Evolutionary conservation across 345 rosid species (phyloP).

Genomic region (Laguncularia racemosa): DNA sequence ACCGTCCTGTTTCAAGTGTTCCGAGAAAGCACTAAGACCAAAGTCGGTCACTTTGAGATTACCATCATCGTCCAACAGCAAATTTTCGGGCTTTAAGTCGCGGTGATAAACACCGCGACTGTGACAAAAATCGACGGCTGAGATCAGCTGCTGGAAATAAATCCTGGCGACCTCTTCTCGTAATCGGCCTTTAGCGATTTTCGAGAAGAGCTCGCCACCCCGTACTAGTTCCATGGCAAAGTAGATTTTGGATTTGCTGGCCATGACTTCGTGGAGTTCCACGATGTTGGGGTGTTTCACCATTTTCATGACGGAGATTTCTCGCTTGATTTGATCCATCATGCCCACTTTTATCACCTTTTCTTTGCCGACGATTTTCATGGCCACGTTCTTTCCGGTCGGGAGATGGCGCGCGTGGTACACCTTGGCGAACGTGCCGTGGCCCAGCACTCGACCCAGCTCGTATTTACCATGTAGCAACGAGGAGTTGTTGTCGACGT

Average conservation of each 20-base stretch:
- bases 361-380: constrained; percentile 89
- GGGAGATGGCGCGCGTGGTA: constrained; percentile 59
- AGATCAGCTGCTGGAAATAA: constrained; percentile 78
- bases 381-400: constrained; percentile 63
- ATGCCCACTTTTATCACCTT: constrained; percentile 87
- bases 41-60: constrained; percentile 81
- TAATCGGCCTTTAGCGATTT: constrained; percentile 60
- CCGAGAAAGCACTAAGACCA: constrained; percentile 77
- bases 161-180: constrained; percentile 68
- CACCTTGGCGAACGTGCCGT: constrained; percentile 90
- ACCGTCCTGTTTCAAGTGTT: constrained; percentile 80
- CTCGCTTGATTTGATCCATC: constrained; percentile 88
- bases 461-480: constrained; percentile 81
- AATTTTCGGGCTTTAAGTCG: constrained; percentile 84
- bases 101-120: constrained; percentile 93
- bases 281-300: constrained; percentile 84
- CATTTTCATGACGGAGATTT: constrained; percentile 96
- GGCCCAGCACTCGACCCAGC: constrained; percentile 76
- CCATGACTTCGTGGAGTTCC: constrained; percentile 92
- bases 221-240: constrained; percentile 93
- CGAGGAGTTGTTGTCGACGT: constrained; percentile 8
- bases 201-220: constrained; percentile 86
- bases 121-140: constrained; percentile 88
- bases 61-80: constrained; percentile 70
- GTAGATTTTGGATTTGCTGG: constrained; percentile 87